Conservation (phyloP, 441 rosid species). For the Pelargonium australe region DNA sequence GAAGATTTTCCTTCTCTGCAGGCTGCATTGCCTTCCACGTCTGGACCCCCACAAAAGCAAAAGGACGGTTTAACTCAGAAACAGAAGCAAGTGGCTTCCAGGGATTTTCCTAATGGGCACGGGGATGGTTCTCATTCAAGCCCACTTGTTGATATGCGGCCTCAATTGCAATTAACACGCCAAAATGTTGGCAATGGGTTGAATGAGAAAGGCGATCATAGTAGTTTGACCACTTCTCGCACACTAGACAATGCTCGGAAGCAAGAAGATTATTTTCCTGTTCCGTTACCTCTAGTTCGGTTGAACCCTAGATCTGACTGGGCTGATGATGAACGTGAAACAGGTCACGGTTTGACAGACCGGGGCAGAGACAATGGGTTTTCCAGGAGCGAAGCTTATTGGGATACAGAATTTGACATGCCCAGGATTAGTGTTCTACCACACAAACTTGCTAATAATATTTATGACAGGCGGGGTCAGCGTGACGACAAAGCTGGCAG, state of each 20-base stretch:
- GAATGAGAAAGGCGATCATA: slow-evolving; percentile 35
- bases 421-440: slow-evolving; percentile 55
- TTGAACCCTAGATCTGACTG: slow-evolving; percentile 90
- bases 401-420: slow-evolving; percentile 73
- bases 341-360: slow-evolving; percentile 57
- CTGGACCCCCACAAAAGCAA: slow-evolving; percentile 59
- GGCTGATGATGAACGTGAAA: slow-evolving; percentile 99
- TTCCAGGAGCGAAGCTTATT: slow-evolving; percentile 50
- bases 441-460: slow-evolving; percentile 48
- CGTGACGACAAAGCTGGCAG: slow-evolving; percentile 59
- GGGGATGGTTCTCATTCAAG: slow-evolving; percentile 31
- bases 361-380: slow-evolving; percentile 57
- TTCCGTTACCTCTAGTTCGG: slow-evolving; percentile 67
- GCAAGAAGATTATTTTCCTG: slow-evolving; percentile 54
- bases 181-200: slow-evolving; percentile 28
- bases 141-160: slow-evolving; percentile 50
- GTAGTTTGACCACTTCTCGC: slow-evolving; percentile 31
- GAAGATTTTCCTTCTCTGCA: slow-evolving; percentile 93
- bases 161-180: slow-evolving; percentile 44
- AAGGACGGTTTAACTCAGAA: slow-evolving; percentile 62
- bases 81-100: slow-evolving; percentile 46
- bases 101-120: slow-evolving; percentile 38
- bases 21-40: slow-evolving; percentile 57
- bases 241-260: slow-evolving; percentile 42
- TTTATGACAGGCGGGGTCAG: slow-evolving; percentile 50